Evolutionary conservation across 352 stramenopile species (phyloP), one percentile per base, ranked within the genome.

Genomic region (Phytophthora lateralis): DNA sequence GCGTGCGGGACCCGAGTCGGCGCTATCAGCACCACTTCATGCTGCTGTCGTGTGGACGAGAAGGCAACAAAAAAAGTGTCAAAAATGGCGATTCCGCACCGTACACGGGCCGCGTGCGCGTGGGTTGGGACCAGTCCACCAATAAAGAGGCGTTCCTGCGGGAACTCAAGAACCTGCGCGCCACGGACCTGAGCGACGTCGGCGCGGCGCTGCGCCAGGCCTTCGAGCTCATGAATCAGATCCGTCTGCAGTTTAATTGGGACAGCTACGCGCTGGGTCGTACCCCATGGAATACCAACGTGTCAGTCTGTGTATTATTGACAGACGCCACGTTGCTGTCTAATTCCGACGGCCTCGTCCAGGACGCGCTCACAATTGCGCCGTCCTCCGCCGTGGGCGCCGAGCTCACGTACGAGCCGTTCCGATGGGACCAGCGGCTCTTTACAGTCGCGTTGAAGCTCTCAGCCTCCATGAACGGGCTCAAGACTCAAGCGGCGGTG

Each of bases 21-120:
- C 85, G 86, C 37, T 94, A 94, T 49, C 85, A 94, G 66, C 86
- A 94, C 61, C 85, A 96, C 73, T 96, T 96, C 66, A 93, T 96
- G 85, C 72, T 96, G 42, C 69, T 96, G 24, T 90, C 82, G n/a
- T 92, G 81, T 48, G 82, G 85, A 14, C 48, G 50, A 37, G 78
- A 90, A 42, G 72, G 70, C 27, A 55, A 54, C 18, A 34, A 17
- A 0, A 61, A 63, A 60, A 32, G 49, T 45, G 50, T 32, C 9
- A 41, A 29, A 14, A 71, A 69, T 12, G 32, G 24, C 24, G 52
- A 62, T 24, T 15, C 55, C 15, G 38, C 71, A 20, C 65, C 72
- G 4, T 89, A 81, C 67, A 82, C 73, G 51, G 79, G 79, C 21
- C 85, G 87, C 55, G 87, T 96, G 61, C 83, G 85, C 55, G 77